Evolutionary conservation across 768 basidiomycete genomes (phyloP).

Genomic region (Collybia nuda): DNA sequence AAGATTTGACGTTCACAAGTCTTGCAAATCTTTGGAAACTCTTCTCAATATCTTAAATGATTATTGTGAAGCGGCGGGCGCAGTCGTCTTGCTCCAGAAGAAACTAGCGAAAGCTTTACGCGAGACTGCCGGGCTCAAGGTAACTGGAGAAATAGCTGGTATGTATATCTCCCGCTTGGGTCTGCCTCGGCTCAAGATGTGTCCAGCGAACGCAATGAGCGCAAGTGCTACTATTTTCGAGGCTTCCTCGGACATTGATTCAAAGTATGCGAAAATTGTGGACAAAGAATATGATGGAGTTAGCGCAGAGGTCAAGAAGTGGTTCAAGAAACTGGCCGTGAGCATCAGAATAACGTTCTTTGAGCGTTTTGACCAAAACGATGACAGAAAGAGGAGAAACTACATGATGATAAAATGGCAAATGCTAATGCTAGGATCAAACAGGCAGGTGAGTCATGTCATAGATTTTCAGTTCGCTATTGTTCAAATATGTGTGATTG

Average conservation of each 20-base stretch:
- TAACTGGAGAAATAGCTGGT: conserved; percentile 66
- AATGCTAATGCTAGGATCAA: conserved; percentile 73
- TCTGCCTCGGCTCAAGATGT: conserved; percentile 9
- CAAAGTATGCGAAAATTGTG: conserved; percentile 71
- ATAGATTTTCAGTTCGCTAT: not conserved
- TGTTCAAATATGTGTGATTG: conserved; percentile 3
- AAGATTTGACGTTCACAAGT: conserved; percentile 74
- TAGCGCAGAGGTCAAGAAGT: conserved; percentile 73
- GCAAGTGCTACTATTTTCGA: conserved; percentile 70
- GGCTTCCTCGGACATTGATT: conserved; percentile 64
- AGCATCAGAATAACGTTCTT: conserved; percentile 22
- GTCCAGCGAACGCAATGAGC: conserved; percentile 66
- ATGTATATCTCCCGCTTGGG: conserved; percentile 16
- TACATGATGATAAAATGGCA: conserved; percentile 69
- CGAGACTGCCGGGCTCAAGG: conserved; percentile 62
- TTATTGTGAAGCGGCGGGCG: conserved; percentile 70
- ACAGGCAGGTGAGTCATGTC: conserved; percentile 55
- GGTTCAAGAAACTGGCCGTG: conserved; percentile 84
- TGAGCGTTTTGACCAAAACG: not conserved
- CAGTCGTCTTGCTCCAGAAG: conserved; percentile 67
- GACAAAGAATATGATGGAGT: conserved; percentile 72
- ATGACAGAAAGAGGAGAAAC: conserved; percentile 74
- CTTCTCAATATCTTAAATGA: conserved; percentile 68
- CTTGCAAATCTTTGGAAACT: conserved; percentile 73
- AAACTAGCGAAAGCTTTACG: conserved; percentile 70